Evolutionary conservation across 176 grass and related monocot genomes (phyloP).

Genomic region (Neostapfia colusana): DNA sequence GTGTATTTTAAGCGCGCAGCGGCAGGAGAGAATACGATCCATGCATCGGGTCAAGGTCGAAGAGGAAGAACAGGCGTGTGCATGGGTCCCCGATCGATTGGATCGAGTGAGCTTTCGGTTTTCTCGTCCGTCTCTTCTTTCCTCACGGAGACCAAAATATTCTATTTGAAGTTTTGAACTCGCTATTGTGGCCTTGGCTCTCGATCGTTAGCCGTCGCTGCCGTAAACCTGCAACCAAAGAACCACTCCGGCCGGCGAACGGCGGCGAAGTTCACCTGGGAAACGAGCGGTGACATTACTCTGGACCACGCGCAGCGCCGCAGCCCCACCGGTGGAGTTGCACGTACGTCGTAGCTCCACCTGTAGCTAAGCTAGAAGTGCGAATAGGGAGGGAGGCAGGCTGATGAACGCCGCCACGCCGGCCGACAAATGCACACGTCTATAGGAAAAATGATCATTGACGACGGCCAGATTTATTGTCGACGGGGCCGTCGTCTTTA

Average conservation of each 20-base stretch:
- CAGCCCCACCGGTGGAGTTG: background rate
- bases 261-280: constrained; percentile 25
- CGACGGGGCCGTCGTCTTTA: too few relatives aligned
- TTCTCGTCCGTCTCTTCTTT: constrained; percentile 33
- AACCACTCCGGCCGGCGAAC: too few relatives aligned
- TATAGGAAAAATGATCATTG: constrained; percentile 37
- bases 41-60: constrained; percentile 15
- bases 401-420: constrained; percentile 9
- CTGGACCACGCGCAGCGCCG: background rate
- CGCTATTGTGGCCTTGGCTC: background rate
- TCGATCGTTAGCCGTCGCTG: background rate
- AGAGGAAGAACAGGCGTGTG: background rate
- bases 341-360: background rate
- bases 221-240: too few relatives aligned
- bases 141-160: constrained; percentile 63
- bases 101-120: constrained; percentile 66
- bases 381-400: background rate
- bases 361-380: background rate
- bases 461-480: too few relatives aligned
- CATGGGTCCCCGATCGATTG: constrained; percentile 25
- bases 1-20: constrained; percentile 34
- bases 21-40: background rate
- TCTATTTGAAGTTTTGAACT: constrained; percentile 11
- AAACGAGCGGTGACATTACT: background rate
- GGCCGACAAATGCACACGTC: constrained; percentile 30